Percentiles rank a stretch among this genome's conserved stretches.
Evolutionary conservation across 73 alveolate genomes (phyloP).

Genomic region (Paramecium sexaurelia): DNA sequence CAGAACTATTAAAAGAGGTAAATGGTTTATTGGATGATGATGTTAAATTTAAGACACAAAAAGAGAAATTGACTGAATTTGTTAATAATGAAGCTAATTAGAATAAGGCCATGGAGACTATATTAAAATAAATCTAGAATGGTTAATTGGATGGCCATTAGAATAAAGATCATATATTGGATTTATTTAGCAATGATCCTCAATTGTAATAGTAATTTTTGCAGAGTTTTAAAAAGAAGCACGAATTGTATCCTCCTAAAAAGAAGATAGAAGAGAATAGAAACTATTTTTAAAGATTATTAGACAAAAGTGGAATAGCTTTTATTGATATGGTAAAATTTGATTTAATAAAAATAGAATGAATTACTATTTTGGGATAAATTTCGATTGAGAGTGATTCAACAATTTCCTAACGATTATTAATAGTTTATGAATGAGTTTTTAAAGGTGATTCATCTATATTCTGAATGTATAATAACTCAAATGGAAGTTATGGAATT

Average conservation of each 20-base stretch:
- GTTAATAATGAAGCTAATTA: neutral
- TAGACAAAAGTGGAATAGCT: constrained; percentile 30
- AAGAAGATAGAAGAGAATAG: neutral
- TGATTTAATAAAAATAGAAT: neutral
- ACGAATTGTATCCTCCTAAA: neutral
- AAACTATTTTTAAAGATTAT: constrained; percentile 19
- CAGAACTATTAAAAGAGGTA: constrained; percentile 40
- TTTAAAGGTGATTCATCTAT: constrained; percentile 48
- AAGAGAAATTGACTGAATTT: constrained; percentile 20
- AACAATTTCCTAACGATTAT: neutral
- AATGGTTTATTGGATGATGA: constrained; percentile 44
- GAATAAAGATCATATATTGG: constrained; percentile 21
- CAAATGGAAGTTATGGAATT: constrained; percentile 62
- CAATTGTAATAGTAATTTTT: neutral
- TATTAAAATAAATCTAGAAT: neutral
- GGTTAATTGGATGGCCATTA: neutral
- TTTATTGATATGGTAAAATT: constrained; percentile 10
- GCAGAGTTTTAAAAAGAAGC: neutral
- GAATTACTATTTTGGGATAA: constrained; percentile 51
- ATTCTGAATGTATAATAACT: constrained; percentile 64
- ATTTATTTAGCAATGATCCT: constrained; percentile 5
- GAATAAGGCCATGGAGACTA: constrained; percentile 22
- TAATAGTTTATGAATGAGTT: constrained; percentile 26
- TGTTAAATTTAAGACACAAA: constrained; percentile 38
- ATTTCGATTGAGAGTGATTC: neutral